phyloP scores from a whole-genome alignment of 108 stramenopile genomes.

The Chaetoceros muelleri region DNA sequence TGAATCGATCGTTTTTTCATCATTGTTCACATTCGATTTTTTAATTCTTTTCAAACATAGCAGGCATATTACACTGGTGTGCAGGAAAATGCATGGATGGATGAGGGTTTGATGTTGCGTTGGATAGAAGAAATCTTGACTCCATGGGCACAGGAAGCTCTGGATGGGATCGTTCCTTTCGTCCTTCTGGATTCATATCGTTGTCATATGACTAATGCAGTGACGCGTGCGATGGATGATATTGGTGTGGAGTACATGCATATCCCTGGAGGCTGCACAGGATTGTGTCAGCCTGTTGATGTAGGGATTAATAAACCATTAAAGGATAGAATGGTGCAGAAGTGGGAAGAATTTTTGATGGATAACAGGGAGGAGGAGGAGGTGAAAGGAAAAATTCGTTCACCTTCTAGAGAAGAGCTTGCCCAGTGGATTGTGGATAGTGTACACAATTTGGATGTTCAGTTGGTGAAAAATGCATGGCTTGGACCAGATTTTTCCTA shows the following conservation, averaged over 20 bases:
- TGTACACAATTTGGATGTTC: background rate
- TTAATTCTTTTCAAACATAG: no score
- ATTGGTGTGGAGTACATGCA: slow-evolving; percentile 4
- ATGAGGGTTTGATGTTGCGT: slow-evolving; percentile 4
- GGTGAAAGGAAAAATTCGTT: background rate
- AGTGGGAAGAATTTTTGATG: background rate
- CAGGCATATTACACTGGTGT: no score
- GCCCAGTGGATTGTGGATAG: background rate
- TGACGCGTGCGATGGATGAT: background rate
- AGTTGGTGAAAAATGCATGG: slow-evolving; percentile 1
- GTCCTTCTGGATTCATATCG: slow-evolving; percentile 6
- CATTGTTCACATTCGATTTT: no score
- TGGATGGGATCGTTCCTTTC: slow-evolving; percentile 1
- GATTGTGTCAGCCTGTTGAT: slow-evolving; percentile 9
- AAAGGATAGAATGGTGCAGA: slow-evolving; percentile 5
- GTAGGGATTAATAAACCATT: no score
- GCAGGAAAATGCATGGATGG: slow-evolving; percentile 13
- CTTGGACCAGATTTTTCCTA: no score
- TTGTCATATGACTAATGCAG: slow-evolving; percentile 7
- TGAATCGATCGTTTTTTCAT: no score
- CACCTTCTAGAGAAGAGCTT: background rate
- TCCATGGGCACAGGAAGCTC: background rate
- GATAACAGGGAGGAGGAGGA: background rate
- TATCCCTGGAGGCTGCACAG: slow-evolving; percentile 15
- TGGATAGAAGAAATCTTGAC: slow-evolving; percentile 6